A percentile compares a stretch with the other conserved stretches of the same genome.
phyloP scores from a whole-genome alignment of 2,329 filamentous ascomycete species.

The Monilinia fructicola region DNA sequence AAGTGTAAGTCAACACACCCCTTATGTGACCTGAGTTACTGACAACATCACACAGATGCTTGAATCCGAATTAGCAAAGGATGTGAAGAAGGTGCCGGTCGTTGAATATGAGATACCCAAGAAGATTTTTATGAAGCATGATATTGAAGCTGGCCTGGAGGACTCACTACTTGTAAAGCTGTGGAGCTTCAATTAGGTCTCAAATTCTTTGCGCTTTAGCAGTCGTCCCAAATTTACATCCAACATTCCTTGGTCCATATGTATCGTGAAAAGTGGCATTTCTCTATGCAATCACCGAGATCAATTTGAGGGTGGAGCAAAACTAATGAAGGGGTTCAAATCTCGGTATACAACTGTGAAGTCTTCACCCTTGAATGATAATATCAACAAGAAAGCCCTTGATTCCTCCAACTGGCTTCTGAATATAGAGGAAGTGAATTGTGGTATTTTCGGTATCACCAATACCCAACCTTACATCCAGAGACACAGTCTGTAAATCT shows the following conservation, averaged over 20 bases:
- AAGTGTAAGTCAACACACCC: conserved; percentile 55
- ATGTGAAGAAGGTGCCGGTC: conserved; percentile 81
- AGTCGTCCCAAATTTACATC: conserved; percentile 6
- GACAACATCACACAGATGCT: conserved; percentile 59
- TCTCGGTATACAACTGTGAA: conserved; percentile 8
- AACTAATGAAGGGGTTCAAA: conserved; percentile 15
- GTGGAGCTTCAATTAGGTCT: conserved; percentile 53
- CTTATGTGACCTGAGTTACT: conserved; percentile 33
- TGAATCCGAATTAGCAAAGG: conserved; percentile 78
- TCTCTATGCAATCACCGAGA: conserved; percentile 21
- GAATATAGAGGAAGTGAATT: neutral
- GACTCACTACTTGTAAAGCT: conserved; percentile 59
- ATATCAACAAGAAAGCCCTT: neutral
- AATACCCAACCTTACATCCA: neutral
- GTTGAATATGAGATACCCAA: conserved; percentile 89
- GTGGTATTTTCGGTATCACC: neutral
- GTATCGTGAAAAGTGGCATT: conserved; percentile 16
- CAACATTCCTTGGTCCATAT: neutral
- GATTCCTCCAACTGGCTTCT: neutral
- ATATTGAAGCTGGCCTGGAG: conserved; percentile 48
- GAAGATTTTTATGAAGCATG: conserved; percentile 45
- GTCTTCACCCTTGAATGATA: conserved; percentile 6
- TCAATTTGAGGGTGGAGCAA: conserved; percentile 24
- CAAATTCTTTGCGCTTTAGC: neutral
- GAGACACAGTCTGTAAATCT: neutral